A percentile compares a stretch with the other conserved stretches of the same genome.
phyloP scores from a whole-genome alignment of 768 basidiomycete species.

The Boletus pseudo-olivaceus region DNA sequence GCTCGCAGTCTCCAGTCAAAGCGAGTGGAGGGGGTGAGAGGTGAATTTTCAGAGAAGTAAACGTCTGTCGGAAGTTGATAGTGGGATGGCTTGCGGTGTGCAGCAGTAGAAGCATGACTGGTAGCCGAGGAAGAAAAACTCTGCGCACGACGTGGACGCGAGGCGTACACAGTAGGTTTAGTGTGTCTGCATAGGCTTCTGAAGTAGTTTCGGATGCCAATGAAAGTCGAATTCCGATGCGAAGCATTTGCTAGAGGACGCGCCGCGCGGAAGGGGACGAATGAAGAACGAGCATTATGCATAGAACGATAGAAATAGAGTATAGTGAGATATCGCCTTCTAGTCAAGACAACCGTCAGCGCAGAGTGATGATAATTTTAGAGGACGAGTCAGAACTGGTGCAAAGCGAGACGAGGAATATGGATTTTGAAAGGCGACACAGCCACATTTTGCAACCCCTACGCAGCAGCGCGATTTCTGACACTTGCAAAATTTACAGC shows the following conservation, averaged over 20 bases:
- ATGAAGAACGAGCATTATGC: conserved; percentile 10
- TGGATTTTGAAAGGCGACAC: background rate
- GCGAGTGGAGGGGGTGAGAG: conserved; percentile 30
- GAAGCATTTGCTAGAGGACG: conserved; percentile 7
- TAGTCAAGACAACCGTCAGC: background rate
- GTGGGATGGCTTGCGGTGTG: conserved; percentile 12
- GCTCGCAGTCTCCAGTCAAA: conserved; percentile 65
- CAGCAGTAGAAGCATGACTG: conserved; percentile 1
- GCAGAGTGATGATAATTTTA: background rate
- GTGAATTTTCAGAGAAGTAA: conserved; percentile 30
- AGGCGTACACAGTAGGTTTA: background rate
- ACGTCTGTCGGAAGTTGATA: conserved; percentile 24
- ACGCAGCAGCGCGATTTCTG: too few species aligned
- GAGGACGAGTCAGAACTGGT: background rate
- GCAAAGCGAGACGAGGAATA: too few species aligned
- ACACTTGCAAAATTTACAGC: background rate
- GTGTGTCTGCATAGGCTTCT: conserved; percentile 12
- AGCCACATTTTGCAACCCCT: conserved; percentile 13
- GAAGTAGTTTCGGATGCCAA: conserved; percentile 32
- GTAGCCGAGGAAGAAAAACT: conserved; percentile 18
- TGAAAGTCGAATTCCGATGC: conserved; percentile 22
- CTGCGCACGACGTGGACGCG: background rate
- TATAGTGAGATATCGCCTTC: background rate
- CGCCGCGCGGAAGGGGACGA: background rate
- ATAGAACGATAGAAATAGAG: conserved; percentile 3